Evolutionary conservation across 306 rosid genomes (phyloP).

Genomic region (Abrus pulchellus): DNA sequence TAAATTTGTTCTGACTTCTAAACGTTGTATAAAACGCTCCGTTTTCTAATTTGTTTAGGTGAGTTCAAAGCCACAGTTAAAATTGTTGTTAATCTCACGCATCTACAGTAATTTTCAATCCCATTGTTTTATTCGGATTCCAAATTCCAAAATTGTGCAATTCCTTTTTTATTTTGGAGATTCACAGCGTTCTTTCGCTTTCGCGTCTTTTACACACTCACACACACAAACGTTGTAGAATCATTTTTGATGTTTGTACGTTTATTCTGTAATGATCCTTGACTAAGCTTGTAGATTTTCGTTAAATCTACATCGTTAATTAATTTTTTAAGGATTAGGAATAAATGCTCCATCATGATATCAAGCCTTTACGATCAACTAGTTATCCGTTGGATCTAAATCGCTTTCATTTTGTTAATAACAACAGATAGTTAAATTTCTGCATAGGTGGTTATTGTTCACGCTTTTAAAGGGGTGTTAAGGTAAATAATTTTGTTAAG

Average conservation of each 20-base stretch:
- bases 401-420: not conserved
- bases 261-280: constrained; percentile 18
- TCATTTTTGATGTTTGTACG: not conserved
- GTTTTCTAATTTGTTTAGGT: too few relatives aligned
- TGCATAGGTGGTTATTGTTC: not conserved
- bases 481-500: too few relatives aligned
- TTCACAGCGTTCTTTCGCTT: not conserved
- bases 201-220: not conserved
- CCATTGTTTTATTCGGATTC: not conserved
- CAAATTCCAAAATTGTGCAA: not conserved
- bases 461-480: too few relatives aligned
- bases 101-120: not conserved
- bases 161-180: not conserved
- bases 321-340: not conserved
- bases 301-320: not conserved
- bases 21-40: too few relatives aligned
- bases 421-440: not conserved
- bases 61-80: too few relatives aligned
- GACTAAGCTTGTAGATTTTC: not conserved
- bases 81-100: too few relatives aligned
- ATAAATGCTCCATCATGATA: not conserved
- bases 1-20: too few relatives aligned
- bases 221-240: not conserved
- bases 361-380: not conserved
- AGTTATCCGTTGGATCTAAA: not conserved